Base-by-base conservation (phyloP, 306 rosid genomes). In the Medicago lupulina region DNA sequence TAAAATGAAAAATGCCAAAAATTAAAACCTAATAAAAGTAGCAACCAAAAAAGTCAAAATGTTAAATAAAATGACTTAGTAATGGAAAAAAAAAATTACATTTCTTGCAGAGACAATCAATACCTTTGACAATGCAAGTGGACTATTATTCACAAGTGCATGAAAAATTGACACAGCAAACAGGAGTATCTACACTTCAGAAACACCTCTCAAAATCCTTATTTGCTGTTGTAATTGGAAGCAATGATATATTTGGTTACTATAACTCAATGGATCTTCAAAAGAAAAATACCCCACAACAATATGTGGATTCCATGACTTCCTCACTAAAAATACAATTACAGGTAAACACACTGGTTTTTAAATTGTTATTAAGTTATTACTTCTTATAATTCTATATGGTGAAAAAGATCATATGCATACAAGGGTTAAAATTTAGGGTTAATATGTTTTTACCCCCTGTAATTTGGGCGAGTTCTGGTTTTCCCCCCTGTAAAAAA, bases 221-320 rank as follows among this genome's bases (percentile, higher is more conserved):
- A 9, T 84, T 87, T n/a, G 17, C 69, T 14, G 49, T 88, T 14
- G 87, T 86, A 16, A 94, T 94, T 10, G 98, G 97, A 58, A 85
- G 98, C 87, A 94, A 94, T 7, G 97, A 91, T 75, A 62, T 94
- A 14, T 83, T 89, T 28, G 88, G 81, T 16, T 91, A 91, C 84
- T 82, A 79, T 4, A 76, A 19, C 38, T 86, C 89, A 21, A 23
- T 82, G 73, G 57, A 71, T 34, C 81, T 79, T 46, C 86, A 71
- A 16, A 72, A 69, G 7, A 64, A 83, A 28, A 71, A 12, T 65
- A 82, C 87, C 8, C 93, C 87, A 6, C 83, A 82, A 18, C 91
- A 90, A 16, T 90, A 80, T 14, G 84, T 61, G 15, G 74, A 79
- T 68, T 77, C 82, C 55, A 88, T 94, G 96, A 59, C 76, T 55